Evolutionary conservation across 192 early-diverging fungal species (phyloP).

Genomic region (Coemansia erecta): DNA sequence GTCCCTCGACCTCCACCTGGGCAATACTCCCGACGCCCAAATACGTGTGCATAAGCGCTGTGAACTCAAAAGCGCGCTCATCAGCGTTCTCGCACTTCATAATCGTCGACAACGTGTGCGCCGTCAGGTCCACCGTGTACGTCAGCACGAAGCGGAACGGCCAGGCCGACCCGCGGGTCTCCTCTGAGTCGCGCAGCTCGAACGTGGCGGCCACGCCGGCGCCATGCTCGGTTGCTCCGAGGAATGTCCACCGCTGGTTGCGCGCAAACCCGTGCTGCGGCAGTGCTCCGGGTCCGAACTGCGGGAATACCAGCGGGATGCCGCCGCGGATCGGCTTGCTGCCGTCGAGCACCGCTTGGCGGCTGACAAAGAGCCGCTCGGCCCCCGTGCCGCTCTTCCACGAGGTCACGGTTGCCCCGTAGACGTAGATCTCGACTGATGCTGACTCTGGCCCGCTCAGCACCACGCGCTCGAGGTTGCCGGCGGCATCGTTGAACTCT

Average conservation of each 20-base stretch:
- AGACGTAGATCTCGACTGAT: slow-evolving; percentile 41
- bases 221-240: slow-evolving; percentile 24
- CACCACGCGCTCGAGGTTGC: slow-evolving; percentile 38
- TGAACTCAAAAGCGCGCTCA: slow-evolving; percentile 70
- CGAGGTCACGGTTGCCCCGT: slow-evolving; percentile 89
- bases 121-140: slow-evolving; percentile 79
- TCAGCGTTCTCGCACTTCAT: slow-evolving; percentile 78
- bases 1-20: slow-evolving; percentile 60
- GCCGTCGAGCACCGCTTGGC: slow-evolving; percentile 77
- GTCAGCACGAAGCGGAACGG: slow-evolving; percentile 69
- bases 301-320: slow-evolving; percentile 58
- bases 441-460: slow-evolving; percentile 26
- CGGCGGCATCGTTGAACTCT: slow-evolving; percentile 30
- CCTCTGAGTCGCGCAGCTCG: slow-evolving; percentile 35
- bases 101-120: slow-evolving; percentile 67
- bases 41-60: slow-evolving; percentile 92
- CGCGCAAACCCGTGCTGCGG: slow-evolving; percentile 60
- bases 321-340: slow-evolving; percentile 92
- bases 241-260: slow-evolving; percentile 38
- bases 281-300: slow-evolving; percentile 54
- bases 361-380: slow-evolving; percentile 88
- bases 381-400: slow-evolving; percentile 67
- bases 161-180: slow-evolving; percentile 44
- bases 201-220: slow-evolving; percentile 42
- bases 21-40: slow-evolving; percentile 68